These are phyloP conservation scores for Plicaturopsis crispa DNA, from an alignment of 768 basidiomycete genomes.

Conservation along the genomic window DNA sequence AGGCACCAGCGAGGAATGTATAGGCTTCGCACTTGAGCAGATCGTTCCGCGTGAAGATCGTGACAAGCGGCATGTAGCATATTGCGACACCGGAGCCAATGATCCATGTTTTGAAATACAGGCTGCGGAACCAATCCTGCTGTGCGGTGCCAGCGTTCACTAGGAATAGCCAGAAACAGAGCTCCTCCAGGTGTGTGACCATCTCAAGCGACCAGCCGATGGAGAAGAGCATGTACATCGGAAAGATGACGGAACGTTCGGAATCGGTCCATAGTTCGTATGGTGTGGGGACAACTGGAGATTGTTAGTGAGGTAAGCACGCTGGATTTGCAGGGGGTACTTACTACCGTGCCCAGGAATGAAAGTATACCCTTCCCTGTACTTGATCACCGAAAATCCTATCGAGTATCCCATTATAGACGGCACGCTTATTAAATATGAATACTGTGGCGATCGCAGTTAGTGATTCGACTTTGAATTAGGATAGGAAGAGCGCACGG, in stretches of 20 bases:
- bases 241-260: slow-evolving; percentile 47
- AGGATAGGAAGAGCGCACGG: slow-evolving; percentile 34
- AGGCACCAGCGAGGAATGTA: slow-evolving; percentile 60
- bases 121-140: slow-evolving; percentile 71
- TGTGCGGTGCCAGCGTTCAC: slow-evolving; percentile 54
- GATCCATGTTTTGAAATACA: slow-evolving; percentile 71
- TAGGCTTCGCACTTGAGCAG: slow-evolving; percentile 62
- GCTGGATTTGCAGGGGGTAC: slow-evolving; percentile 16
- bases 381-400: slow-evolving; percentile 69
- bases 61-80: slow-evolving; percentile 62
- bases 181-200: slow-evolving; percentile 80
- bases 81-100: slow-evolving; percentile 55
- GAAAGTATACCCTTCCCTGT: slow-evolving; percentile 51
- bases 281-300: slow-evolving; percentile 59
- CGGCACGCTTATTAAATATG: slow-evolving; percentile 61
- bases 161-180: slow-evolving; percentile 86
- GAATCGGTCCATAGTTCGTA: slow-evolving; percentile 44
- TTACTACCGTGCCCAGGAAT: slow-evolving; percentile 41
- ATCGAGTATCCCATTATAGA: slow-evolving; percentile 47
- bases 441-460: slow-evolving; percentile 41
- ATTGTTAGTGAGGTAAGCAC: neutral
- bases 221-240: slow-evolving; percentile 56
- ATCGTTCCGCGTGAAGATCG: slow-evolving; percentile 53
- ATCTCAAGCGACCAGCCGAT: slow-evolving; percentile 71
- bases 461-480: neutral